phyloP scores from a whole-genome alignment of 179 eudicot genomes.

The Spergularia azorica region DNA sequence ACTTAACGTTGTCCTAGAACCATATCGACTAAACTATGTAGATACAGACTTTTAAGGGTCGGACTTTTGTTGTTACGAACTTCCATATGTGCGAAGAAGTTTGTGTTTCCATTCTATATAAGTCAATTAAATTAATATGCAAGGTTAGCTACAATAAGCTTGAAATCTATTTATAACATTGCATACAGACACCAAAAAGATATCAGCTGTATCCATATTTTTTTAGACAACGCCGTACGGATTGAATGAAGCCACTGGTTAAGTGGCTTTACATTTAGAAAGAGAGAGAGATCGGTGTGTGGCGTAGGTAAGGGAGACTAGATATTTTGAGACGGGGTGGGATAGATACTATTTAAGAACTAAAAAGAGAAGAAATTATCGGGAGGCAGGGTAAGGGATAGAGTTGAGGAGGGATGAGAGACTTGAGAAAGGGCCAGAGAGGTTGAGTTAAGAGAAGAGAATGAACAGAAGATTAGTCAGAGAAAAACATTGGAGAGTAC shows the following conservation, averaged over 20 bases:
- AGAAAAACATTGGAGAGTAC: too few species aligned
- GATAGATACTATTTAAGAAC: too few species aligned
- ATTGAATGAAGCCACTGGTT: constrained; percentile 86
- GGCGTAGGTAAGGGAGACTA: too few species aligned
- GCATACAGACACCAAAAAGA: constrained; percentile 98
- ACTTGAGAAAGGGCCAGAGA: too few species aligned
- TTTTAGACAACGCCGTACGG: constrained; percentile 99
- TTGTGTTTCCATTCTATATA: background rate
- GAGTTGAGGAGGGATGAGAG: too few species aligned
- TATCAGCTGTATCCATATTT: constrained; percentile 91
- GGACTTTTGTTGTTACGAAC: too few species aligned
- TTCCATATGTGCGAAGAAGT: background rate
- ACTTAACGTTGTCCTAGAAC: background rate
- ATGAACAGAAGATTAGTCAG: too few species aligned
- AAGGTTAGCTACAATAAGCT: constrained; percentile 2
- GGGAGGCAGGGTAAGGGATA: too few species aligned
- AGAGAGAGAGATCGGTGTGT: too few species aligned
- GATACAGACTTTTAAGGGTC: background rate
- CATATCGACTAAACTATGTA: background rate
- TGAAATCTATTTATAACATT: constrained; percentile 14
- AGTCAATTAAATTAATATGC: background rate
- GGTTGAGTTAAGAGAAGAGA: too few species aligned
- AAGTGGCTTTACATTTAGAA: background rate
- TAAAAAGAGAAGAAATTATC: too few species aligned
- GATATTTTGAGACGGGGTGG: too few species aligned